Conservation (phyloP, 2,329 filamentous ascomycete genomes). For the Sarocladiaceae sp. region DNA sequence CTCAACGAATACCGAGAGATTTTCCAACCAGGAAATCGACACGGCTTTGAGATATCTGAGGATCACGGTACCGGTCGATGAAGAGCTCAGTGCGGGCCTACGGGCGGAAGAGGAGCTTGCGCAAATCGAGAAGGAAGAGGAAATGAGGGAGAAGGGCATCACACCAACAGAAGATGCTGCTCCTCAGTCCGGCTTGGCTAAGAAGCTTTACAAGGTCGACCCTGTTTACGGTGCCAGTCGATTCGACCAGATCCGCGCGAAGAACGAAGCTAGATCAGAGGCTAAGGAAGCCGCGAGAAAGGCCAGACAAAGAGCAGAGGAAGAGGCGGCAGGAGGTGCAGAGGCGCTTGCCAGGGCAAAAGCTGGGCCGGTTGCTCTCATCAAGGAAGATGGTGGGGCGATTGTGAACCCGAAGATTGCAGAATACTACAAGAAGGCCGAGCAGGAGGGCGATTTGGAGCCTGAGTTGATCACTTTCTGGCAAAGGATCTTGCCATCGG, state of each 20-base stretch:
- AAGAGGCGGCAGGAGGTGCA: conserved; percentile 35
- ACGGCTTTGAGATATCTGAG: conserved; percentile 53
- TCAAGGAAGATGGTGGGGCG: conserved; percentile 31
- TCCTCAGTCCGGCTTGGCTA: background rate
- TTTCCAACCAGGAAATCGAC: conserved; percentile 34
- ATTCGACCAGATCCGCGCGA: conserved; percentile 54
- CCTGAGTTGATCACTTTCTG: conserved; percentile 30
- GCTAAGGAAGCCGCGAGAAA: conserved; percentile 36
- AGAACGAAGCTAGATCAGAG: conserved; percentile 42
- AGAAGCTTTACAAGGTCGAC: conserved; percentile 22
- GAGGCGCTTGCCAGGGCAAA: conserved; percentile 1
- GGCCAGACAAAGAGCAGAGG: conserved; percentile 18
- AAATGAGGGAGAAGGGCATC: conserved; percentile 3
- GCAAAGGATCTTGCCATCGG: conserved; percentile 52
- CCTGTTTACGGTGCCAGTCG: conserved; percentile 55
- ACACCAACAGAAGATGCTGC: background rate
- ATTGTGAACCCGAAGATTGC: conserved; percentile 33
- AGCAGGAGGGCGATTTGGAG: conserved; percentile 39
- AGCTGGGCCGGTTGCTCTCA: conserved; percentile 32
- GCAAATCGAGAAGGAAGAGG: conserved; percentile 38
- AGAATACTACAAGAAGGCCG: conserved; percentile 39
- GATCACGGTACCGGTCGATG: conserved; percentile 50
- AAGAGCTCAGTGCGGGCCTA: conserved; percentile 56
- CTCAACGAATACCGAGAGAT: conserved; percentile 42
- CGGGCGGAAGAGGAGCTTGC: conserved; percentile 60